Base-by-base conservation (phyloP, 805 yeast genomes). In the Metschnikowia drakensbergensis region DNA sequence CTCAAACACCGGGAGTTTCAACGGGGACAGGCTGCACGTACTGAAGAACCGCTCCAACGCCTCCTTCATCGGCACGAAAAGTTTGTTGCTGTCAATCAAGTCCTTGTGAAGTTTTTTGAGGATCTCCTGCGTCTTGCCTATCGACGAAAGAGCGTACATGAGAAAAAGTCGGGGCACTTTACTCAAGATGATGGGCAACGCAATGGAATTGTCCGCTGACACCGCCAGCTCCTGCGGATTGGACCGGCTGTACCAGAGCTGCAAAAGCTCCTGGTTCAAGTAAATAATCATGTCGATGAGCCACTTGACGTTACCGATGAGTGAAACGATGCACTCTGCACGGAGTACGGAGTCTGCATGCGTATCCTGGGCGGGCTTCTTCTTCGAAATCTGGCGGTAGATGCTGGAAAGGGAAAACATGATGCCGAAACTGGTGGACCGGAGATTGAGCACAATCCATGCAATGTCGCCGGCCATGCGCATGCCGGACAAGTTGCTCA, bases 291-390 rank as follows among this genome's bases (percentile, higher is more conserved):
- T 80, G 61, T 90, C 97, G 30, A 88, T 77, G 55, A 88, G 78
- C 97, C 97, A 92, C 58, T 88, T 80, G 6, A 86, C 81, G 35
- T 86, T 80, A 0, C 97, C 97, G n/a, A 88, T 65, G 8, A 83
- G 71, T 13, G 72, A 68, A 38, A 83, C 70, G 3, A 86, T 74
- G 52, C 81, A 74, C 56, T 85, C 90, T 33, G 83, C 84, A 54
- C 89, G 72, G 7, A 76, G 69, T 23, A 77, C 71, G 1, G 82
- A 74, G 46, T 81, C 84, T 50, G 72, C 78, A 40, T 77, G 61
- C 17, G 72, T 72, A 51, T 82, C 86, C 33, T 76, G 74, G 1
- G 71, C 61, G 4, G 76, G 75, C 34, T 78, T 79, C 54, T 81
- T 81, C 56, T 81, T 82, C 48, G 78, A 77, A 43, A 84, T 84